Conservation (phyloP, 192 early-diverging fungal genomes). For the Coemansia sp. region DNA sequence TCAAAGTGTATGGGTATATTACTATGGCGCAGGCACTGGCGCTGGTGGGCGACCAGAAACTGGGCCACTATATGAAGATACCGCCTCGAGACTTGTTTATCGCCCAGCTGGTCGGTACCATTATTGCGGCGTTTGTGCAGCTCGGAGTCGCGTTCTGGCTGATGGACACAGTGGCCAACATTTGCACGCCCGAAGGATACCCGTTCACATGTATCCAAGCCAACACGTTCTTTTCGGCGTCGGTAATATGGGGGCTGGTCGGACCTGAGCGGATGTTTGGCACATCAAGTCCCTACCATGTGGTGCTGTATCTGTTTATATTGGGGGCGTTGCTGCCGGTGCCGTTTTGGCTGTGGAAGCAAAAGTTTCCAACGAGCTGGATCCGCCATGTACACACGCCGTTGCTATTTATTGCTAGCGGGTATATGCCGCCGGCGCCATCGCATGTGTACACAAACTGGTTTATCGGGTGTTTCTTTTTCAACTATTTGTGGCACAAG, state of each 20-base stretch:
- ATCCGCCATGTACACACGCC: slow-evolving; percentile 69
- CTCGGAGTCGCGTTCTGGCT: slow-evolving; percentile 68
- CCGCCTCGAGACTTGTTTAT: slow-evolving; percentile 79
- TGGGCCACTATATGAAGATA: slow-evolving; percentile 82
- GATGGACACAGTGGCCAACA: slow-evolving; percentile 58
- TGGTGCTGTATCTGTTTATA: slow-evolving; percentile 55
- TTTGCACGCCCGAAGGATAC: slow-evolving; percentile 59
- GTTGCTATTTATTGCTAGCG: slow-evolving; percentile 63
- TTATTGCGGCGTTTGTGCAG: slow-evolving; percentile 68
- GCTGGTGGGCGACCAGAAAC: slow-evolving; percentile 68
- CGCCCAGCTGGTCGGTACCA: slow-evolving; percentile 73
- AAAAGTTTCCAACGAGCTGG: slow-evolving; percentile 62
- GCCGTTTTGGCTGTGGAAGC: slow-evolving; percentile 65
- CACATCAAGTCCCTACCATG: slow-evolving; percentile 58
- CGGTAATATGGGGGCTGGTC: slow-evolving; percentile 79
- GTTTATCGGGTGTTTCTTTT: slow-evolving; percentile 64
- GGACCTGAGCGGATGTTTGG: slow-evolving; percentile 71
- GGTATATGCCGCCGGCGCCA: slow-evolving; percentile 62
- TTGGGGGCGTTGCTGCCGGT: slow-evolving; percentile 69
- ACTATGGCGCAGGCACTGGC: slow-evolving; percentile 70
- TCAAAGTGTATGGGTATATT: slow-evolving; percentile 84
- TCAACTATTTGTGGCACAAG: slow-evolving; percentile 70
- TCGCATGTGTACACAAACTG: slow-evolving; percentile 54
- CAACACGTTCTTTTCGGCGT: slow-evolving; percentile 67
- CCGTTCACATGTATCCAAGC: slow-evolving; percentile 66